Evolutionary conservation across 306 rosid genomes (phyloP), one percentile per base, ranked within the genome.

Genomic region (Inga leiocalycina): DNA sequence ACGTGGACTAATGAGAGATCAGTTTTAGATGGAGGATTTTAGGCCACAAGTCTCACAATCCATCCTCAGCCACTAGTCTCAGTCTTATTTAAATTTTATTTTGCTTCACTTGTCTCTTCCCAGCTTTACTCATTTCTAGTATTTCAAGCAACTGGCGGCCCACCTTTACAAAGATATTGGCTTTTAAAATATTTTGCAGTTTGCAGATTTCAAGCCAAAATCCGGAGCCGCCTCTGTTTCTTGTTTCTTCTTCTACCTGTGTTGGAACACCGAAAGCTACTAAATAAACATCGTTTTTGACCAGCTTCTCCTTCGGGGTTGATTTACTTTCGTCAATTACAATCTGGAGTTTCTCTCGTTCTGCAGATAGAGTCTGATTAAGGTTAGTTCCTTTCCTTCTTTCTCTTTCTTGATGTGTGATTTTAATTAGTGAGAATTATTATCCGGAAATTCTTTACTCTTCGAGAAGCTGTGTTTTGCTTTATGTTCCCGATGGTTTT

Each of bases 1-100:
- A 84, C 85, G 81, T 79, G 90, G 70, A 0, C 86, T 73, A 90
- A 86, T 89, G 59, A 19, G 10, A 3, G 5, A 71, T 30, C 76
- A 44, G 92, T 77, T 93, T 89, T 88, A 81, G 94, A 90, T 90
- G 96, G 87, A 71, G 76, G 24, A 0, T 37, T 89, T 87, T 39
- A 77, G 80, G 85, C 97, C 97, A 91, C 97, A 70, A 88, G 76
- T 48, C 74, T 75, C 59, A 5, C 0, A 13, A 34, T 74, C 80
- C 17, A 68, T 84, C 75, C 82, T 90, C 88, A 89, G 92, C 93
- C 98, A 90, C 98, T 87, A 78, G 83, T 78, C 54, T 48, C 32
- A 71, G 43, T 22, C 75, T 74, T 49, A 79, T 8, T 43, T 0
- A 3, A 13, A 15, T 79, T 67, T 8, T 80, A 35, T 14, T 56